These are phyloP conservation scores for Usnea hakonensis DNA, from an alignment of 495 filamentous ascomycete genomes.

Conservation along the genomic window DNA sequence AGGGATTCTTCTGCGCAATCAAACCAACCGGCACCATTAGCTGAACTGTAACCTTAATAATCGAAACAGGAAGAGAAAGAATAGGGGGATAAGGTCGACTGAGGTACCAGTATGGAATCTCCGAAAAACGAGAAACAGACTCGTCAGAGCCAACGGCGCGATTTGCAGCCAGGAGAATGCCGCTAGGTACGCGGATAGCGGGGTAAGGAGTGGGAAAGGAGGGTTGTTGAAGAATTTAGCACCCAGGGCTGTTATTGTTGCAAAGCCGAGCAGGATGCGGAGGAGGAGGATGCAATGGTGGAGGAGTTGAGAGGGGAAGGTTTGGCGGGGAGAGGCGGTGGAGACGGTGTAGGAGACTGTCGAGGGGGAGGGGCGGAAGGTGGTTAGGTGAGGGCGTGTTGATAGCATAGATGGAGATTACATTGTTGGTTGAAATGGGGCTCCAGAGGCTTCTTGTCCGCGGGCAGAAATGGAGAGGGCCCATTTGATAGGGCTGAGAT, in stretches of 20 bases:
- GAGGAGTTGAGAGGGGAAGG: constrained; percentile 48
- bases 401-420: constrained; percentile 39
- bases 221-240: constrained; percentile 30
- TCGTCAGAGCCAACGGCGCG: constrained; percentile 27
- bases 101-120: constrained; percentile 43
- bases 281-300: constrained; percentile 44
- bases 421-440: not conserved
- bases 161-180: constrained; percentile 30
- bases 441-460: not conserved
- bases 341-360: constrained; percentile 83
- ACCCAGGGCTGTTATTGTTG: constrained; percentile 36
- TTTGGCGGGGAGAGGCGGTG: constrained; percentile 52
- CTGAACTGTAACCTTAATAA: too few relatives aligned
- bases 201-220: constrained; percentile 34
- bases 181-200: constrained; percentile 28
- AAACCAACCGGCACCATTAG: constrained; percentile 24
- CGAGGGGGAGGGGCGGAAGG: constrained; percentile 70
- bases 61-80: constrained; percentile 4
- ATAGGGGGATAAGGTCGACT: constrained; percentile 22
- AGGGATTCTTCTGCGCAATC: constrained; percentile 67
- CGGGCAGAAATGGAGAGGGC: not conserved
- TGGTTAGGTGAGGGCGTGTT: constrained; percentile 48
- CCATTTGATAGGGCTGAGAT: constrained; percentile 5
- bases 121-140: constrained; percentile 42
- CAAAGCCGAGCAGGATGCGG: constrained; percentile 37